Evolutionary conservation across 331 rosid species (phyloP).

Genomic region (Acacia pycnantha): DNA sequence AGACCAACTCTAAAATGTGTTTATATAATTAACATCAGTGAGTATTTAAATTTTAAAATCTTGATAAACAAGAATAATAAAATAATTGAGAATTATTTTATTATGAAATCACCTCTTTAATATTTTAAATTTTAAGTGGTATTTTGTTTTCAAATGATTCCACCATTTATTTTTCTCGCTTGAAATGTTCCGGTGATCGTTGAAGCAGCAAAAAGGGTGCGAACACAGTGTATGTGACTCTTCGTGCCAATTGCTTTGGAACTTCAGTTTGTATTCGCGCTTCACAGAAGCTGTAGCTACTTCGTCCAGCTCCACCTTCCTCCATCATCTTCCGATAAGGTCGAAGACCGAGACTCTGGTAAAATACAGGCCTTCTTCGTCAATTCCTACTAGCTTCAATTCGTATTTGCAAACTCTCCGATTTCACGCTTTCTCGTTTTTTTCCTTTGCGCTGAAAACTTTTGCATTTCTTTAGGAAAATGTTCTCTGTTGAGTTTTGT

Average conservation of each 20-base stretch:
- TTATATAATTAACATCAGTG: too few relatives aligned
- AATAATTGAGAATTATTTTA: too few relatives aligned
- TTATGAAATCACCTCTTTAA: too few relatives aligned
- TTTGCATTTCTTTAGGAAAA: background rate
- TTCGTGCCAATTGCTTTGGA: background rate
- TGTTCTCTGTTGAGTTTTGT: background rate
- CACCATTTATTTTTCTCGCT: background rate
- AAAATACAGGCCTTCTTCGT: conserved; percentile 20
- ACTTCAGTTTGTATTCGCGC: background rate
- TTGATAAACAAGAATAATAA: too few relatives aligned
- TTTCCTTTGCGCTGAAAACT: background rate
- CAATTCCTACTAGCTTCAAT: background rate
- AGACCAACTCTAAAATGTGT: too few relatives aligned
- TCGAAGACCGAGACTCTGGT: conserved; percentile 9
- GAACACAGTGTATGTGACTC: background rate
- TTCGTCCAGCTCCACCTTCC: conserved; percentile 18
- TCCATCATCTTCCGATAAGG: conserved; percentile 18
- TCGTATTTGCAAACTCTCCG: background rate
- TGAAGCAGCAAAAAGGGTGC: background rate
- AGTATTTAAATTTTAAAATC: too few relatives aligned
- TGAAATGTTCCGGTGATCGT: background rate
- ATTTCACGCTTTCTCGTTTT: background rate
- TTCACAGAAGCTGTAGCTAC: background rate
- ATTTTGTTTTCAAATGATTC: too few relatives aligned
- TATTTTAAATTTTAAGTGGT: too few relatives aligned